Conservation (phyloP, 768 basidiomycete genomes). For the Boletus tomentosulus region DNA sequence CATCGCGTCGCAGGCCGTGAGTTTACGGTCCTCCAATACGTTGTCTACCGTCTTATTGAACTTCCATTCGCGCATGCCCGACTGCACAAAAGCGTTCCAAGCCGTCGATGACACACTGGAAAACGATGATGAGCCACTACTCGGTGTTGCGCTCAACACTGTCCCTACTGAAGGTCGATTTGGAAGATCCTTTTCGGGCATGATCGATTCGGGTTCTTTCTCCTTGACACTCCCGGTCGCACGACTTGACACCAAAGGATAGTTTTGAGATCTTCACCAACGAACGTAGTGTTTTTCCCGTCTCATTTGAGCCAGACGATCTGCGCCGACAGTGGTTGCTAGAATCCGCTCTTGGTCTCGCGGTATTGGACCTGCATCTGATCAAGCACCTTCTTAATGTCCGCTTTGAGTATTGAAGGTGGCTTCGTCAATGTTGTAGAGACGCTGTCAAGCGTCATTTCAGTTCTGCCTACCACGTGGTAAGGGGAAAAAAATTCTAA, state of each 20-base stretch:
- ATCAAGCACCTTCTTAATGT: conserved; percentile 83
- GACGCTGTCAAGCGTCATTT: conserved; percentile 48
- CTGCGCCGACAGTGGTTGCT: conserved; percentile 40
- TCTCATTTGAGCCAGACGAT: conserved; percentile 51
- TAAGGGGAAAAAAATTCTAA: background rate
- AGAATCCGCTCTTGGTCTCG: conserved; percentile 81
- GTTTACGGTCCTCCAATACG: too few species aligned
- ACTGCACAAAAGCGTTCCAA: too few species aligned
- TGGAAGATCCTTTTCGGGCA: conserved; percentile 45
- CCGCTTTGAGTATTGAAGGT: conserved; percentile 72
- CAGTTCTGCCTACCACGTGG: conserved; percentile 3
- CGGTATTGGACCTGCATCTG: conserved; percentile 95
- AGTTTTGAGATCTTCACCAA: conserved; percentile 74
- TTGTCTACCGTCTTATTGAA: too few species aligned
- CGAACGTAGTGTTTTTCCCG: conserved; percentile 45
- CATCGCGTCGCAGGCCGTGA: too few species aligned
- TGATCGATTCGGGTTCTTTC: conserved; percentile 37
- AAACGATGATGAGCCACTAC: conserved; percentile 79
- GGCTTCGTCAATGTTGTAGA: conserved; percentile 93
- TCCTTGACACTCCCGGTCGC: conserved; percentile 43
- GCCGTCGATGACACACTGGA: conserved; percentile 71
- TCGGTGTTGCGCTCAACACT: conserved; percentile 59
- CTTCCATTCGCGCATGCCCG: too few species aligned
- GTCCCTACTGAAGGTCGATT: conserved; percentile 42
- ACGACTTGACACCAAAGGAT: conserved; percentile 65